These are phyloP conservation scores for Taphrina confusa DNA, from an alignment of 1,139 yeast genomes.

Conservation along the genomic window DNA sequence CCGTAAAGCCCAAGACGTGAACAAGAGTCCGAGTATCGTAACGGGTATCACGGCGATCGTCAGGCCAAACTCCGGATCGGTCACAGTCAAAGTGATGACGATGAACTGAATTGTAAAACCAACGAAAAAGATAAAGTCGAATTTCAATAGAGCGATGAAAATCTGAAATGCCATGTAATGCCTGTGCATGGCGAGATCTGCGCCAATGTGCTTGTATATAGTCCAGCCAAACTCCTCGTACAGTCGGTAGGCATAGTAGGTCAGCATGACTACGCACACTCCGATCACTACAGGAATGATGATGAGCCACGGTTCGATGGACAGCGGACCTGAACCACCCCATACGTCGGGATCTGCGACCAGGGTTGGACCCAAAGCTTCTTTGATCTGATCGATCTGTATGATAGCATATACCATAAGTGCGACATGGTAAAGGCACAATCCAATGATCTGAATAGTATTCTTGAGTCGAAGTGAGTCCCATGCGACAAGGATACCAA, in stretches of 20 bases:
- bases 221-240: conserved; percentile 55
- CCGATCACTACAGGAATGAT: conserved; percentile 55
- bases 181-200: conserved; percentile 51
- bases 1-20: conserved; percentile 51
- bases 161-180: conserved; percentile 52
- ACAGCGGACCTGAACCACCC: conserved; percentile 38
- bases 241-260: conserved; percentile 47
- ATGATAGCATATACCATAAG: conserved; percentile 57
- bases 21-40: conserved; percentile 50
- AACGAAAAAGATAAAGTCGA: conserved; percentile 45
- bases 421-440: conserved; percentile 53
- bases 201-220: conserved; percentile 57
- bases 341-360: background rate
- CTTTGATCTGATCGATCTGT: conserved; percentile 52
- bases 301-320: conserved; percentile 49
- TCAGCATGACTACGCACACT: conserved; percentile 49
- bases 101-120: conserved; percentile 59
- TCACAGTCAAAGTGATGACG: conserved; percentile 53
- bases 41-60: conserved; percentile 56
- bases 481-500: conserved; percentile 51
- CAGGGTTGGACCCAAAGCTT: conserved; percentile 10
- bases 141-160: conserved; percentile 40
- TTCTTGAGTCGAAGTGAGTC: conserved; percentile 53
- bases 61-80: conserved; percentile 54
- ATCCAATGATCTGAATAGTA: conserved; percentile 49